These are phyloP conservation scores for Globisporangium echinulatum DNA, from an alignment of 352 stramenopile genomes.

Conservation along the genomic window DNA sequence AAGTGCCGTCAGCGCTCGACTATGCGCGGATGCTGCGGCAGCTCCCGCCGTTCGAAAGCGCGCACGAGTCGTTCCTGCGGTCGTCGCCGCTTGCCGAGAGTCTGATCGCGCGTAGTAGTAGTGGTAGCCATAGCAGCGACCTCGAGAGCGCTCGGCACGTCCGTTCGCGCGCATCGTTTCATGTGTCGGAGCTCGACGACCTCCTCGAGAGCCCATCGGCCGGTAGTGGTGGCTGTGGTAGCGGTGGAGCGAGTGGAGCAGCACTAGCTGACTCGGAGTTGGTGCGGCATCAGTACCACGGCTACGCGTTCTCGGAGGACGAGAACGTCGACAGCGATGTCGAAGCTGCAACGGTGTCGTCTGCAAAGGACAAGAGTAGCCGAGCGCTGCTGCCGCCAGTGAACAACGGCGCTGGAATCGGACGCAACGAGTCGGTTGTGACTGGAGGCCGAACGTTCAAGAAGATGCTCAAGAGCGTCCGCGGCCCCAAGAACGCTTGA, in stretches of 20 bases:
- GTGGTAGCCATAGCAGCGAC: constrained; percentile 6
- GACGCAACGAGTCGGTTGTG: constrained; percentile 4
- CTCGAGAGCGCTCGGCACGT: constrained; percentile 24
- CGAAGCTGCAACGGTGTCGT: constrained; percentile 27
- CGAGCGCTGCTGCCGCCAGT: neutral
- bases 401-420: neutral
- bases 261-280: constrained; percentile 1
- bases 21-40: constrained; percentile 43
- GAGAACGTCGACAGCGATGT: constrained; percentile 69
- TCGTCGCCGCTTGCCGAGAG: constrained; percentile 54
- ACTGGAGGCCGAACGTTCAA: constrained; percentile 30
- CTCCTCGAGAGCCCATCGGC: neutral
- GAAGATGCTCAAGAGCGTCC: constrained; percentile 77
- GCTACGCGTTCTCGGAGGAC: constrained; percentile 76
- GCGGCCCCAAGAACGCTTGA: constrained; percentile 61
- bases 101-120: constrained; percentile 26
- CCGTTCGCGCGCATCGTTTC: constrained; percentile 52
- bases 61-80: constrained; percentile 45
- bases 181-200: constrained; percentile 12
- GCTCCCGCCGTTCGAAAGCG: constrained; percentile 38
- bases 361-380: constrained; percentile 14
- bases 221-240: neutral
- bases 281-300: constrained; percentile 40
- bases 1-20: constrained; percentile 21
- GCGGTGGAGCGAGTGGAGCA: neutral